phyloP scores from a whole-genome alignment of 305 asterid species.

The Solanum aculeatissimum region DNA sequence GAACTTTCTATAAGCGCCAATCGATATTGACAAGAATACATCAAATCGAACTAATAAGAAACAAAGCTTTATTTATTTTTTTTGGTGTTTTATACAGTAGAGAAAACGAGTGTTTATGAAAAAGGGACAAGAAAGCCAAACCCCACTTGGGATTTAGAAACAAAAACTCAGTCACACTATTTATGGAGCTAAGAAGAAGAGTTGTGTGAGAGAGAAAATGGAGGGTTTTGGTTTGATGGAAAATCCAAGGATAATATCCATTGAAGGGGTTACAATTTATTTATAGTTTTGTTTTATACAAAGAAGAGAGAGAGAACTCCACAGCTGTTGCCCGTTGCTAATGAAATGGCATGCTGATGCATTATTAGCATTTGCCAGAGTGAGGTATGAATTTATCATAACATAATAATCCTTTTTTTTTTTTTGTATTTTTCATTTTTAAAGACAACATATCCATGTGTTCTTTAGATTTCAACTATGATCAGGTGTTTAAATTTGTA shows the following conservation, averaged over 20 bases:
- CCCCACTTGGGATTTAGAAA: not conserved
- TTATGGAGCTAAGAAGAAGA: not conserved
- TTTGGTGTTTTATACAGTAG: not conserved
- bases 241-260: not conserved
- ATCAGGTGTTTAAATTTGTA: too few relatives aligned
- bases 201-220: not conserved
- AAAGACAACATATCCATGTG: too few relatives aligned
- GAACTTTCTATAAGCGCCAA: not conserved
- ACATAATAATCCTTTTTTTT: too few relatives aligned
- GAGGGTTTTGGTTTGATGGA: not conserved
- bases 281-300: not conserved
- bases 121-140: not conserved
- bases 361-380: not conserved
- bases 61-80: too few relatives aligned
- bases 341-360: not conserved
- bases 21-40: not conserved
- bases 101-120: not conserved
- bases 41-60: too few relatives aligned
- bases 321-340: not conserved
- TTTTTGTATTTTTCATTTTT: too few relatives aligned
- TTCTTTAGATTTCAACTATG: too few relatives aligned
- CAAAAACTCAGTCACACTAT: not conserved
- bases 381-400: not conserved
- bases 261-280: not conserved
- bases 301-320: not conserved